phyloP scores from a whole-genome alignment of 129 eudicot genomes.

The Flaveria sonorensis region DNA sequence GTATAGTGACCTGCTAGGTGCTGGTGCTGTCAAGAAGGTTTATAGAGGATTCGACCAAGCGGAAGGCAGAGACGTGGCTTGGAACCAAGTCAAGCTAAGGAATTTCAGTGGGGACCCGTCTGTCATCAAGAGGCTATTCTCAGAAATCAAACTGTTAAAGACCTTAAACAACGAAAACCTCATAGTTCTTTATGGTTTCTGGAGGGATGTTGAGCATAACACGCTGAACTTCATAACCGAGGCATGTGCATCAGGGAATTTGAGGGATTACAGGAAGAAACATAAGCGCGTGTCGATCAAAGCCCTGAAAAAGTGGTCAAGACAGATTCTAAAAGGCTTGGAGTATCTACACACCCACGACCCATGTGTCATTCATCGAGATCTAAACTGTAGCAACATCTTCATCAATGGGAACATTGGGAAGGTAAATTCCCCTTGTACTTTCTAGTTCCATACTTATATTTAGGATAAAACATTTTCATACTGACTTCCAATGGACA shows the following conservation, averaged over 20 bases:
- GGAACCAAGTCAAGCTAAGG: constrained; percentile 64
- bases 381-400: constrained; percentile 70
- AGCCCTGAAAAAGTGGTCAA: constrained; percentile 71
- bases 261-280: constrained; percentile 71
- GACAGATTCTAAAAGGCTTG: constrained; percentile 62
- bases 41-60: constrained; percentile 61
- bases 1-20: constrained; percentile 64
- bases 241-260: constrained; percentile 62
- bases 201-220: constrained; percentile 53
- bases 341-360: constrained; percentile 70
- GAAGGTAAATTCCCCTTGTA: constrained; percentile 37
- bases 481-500: not conserved
- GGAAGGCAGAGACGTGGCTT: constrained; percentile 68
- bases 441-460: not conserved
- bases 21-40: constrained; percentile 77
- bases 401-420: constrained; percentile 74
- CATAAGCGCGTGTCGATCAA: constrained; percentile 59
- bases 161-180: constrained; percentile 53
- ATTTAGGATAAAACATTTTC: not conserved
- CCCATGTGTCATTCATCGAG: constrained; percentile 71
- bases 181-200: constrained; percentile 54
- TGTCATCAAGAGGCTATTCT: constrained; percentile 37
- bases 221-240: constrained; percentile 65
- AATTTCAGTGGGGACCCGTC: constrained; percentile 51
- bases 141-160: constrained; percentile 54